These are phyloP conservation scores for Phytopythium sindhum DNA, from an alignment of 352 stramenopile genomes.

Conservation along the genomic window DNA sequence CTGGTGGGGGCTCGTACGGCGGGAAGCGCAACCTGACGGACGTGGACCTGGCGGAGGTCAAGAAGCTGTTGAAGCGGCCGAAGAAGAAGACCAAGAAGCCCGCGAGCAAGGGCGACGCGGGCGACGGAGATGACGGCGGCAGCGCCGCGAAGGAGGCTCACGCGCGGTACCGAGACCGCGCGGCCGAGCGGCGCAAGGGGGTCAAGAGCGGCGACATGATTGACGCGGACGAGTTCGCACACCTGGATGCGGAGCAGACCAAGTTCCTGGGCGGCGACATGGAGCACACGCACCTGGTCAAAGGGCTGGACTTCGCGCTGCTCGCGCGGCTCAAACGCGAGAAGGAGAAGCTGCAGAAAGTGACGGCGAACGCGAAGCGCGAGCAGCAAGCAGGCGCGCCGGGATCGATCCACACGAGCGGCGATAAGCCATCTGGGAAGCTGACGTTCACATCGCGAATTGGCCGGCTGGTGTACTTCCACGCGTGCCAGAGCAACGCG, in stretches of 20 bases:
- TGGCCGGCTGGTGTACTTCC: slow-evolving; percentile 61
- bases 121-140: slow-evolving; percentile 6
- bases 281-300: slow-evolving; percentile 87
- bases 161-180: slow-evolving; percentile 56
- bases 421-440: slow-evolving; percentile 13
- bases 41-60: slow-evolving; percentile 39
- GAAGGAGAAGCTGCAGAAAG: slow-evolving; percentile 48
- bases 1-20: slow-evolving; percentile 22
- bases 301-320: slow-evolving; percentile 86
- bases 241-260: slow-evolving; percentile 68
- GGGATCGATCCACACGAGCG: no score
- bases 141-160: not conserved
- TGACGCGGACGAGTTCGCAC: slow-evolving; percentile 44
- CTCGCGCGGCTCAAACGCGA: slow-evolving; percentile 84
- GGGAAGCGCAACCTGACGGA: slow-evolving; percentile 60
- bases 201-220: slow-evolving; percentile 30
- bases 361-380: slow-evolving; percentile 23
- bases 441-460: slow-evolving; percentile 60
- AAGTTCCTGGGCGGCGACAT: slow-evolving; percentile 84
- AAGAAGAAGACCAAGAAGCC: slow-evolving; percentile 48
- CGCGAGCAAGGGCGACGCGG: slow-evolving; percentile 14
- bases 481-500: slow-evolving; percentile 44
- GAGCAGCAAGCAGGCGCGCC: slow-evolving; percentile 14
- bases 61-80: slow-evolving; percentile 58
- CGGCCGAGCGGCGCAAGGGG: slow-evolving; percentile 53